A percentile compares a stretch with the other conserved stretches of the same genome.
Conservation (phyloP, 139 green algal genomes). For the Zygnema circumcarinatum region DNA sequence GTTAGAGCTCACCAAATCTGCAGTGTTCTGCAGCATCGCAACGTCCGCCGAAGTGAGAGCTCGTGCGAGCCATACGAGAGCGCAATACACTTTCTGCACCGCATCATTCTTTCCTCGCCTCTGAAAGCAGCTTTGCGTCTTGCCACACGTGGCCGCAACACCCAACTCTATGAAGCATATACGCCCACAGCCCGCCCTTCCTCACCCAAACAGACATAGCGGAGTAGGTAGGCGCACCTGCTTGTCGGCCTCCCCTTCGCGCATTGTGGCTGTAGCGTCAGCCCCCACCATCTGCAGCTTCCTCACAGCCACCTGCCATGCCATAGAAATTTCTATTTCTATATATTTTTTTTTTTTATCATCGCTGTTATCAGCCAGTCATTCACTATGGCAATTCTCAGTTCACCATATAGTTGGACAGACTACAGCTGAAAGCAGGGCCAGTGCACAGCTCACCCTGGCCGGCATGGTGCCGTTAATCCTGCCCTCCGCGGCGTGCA, state of each 20-base stretch:
- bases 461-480: conserved; percentile 22
- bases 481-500: not conserved
- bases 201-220: not conserved
- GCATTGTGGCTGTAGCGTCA: conserved; percentile 13
- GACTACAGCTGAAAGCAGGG: too few relatives aligned
- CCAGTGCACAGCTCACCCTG: not conserved
- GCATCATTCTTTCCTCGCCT: too few relatives aligned
- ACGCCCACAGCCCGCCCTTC: too few relatives aligned
- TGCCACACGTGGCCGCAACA: too few relatives aligned
- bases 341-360: not conserved
- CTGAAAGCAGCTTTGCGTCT: too few relatives aligned
- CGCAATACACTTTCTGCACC: conserved; percentile 51
- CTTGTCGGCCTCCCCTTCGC: conserved; percentile 50
- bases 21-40: not conserved
- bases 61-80: conserved; percentile 44
- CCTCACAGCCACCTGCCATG: conserved; percentile 36
- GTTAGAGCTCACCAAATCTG: conserved; percentile 15
- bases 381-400: not conserved
- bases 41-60: conserved; percentile 28
- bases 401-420: not conserved
- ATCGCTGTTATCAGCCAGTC: not conserved
- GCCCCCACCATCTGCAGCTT: conserved; percentile 31
- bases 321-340: not conserved
- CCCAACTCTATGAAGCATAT: too few relatives aligned
- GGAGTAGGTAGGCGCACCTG: conserved; percentile 44